These are phyloP conservation scores for Lentinula lateritia DNA, from an alignment of 768 basidiomycete species.

Conservation along the genomic window DNA sequence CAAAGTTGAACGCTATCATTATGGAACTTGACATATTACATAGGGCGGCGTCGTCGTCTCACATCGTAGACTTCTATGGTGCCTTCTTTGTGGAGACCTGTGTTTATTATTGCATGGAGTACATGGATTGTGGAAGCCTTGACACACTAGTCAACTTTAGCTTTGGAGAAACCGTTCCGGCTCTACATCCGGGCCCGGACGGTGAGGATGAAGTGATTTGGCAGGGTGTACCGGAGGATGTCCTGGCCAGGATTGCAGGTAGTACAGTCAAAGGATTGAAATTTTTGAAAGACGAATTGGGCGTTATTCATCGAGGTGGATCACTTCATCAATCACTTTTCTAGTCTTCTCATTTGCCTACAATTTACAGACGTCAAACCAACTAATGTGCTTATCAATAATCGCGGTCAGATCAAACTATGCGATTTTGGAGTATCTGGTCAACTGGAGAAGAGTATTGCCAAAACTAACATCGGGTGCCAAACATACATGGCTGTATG, in stretches of 20 bases:
- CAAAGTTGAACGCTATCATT: conserved; percentile 91
- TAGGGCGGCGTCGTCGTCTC: conserved; percentile 66
- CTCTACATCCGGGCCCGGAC: conserved; percentile 1
- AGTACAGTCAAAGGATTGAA: conserved; percentile 86
- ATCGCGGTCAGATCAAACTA: conserved; percentile 84
- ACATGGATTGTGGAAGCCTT: conserved; percentile 97
- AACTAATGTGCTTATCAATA: conserved; percentile 89
- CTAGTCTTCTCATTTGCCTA: conserved; percentile 1
- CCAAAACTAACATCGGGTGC: conserved; percentile 98
- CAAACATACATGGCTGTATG: conserved; percentile 97
- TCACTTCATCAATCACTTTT: conserved; percentile 2
- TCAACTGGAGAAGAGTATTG: conserved; percentile 91
- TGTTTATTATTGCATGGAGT: conserved; percentile 99
- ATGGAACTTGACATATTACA: conserved; percentile 99
- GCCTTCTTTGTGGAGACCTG: conserved; percentile 99
- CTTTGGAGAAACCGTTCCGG: conserved; percentile 9
- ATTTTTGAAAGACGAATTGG: conserved; percentile 92
- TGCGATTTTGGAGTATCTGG: conserved; percentile 99
- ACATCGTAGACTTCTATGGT: conserved; percentile 98
- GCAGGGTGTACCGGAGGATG: conserved; percentile 66
- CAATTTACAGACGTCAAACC: conserved; percentile 74
- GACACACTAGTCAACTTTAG: conserved; percentile 62
- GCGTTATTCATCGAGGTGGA: conserved; percentile 60
- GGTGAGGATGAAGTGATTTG: conserved; percentile 14
- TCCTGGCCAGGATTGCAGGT: conserved; percentile 75